These are phyloP conservation scores for Saccharomyces hybrid DNA, from an alignment of 1,139 yeast species.

Conservation along the genomic window DNA sequence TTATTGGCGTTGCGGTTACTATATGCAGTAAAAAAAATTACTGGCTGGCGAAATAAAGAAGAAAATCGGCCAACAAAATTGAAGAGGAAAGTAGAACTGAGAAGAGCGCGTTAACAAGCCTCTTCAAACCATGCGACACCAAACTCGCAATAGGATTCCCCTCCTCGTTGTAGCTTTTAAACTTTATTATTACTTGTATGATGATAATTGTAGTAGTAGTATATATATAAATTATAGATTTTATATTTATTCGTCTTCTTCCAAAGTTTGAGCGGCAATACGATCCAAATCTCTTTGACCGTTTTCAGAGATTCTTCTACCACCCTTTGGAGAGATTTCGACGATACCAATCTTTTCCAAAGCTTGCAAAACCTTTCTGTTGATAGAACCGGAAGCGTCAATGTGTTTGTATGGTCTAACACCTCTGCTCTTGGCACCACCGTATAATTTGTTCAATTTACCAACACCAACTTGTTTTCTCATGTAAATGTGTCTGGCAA, in stretches of 20 bases:
- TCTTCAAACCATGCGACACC: not conserved
- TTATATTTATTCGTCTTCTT: constrained; percentile 62
- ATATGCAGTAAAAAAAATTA: not conserved
- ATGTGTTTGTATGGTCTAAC: constrained; percentile 97
- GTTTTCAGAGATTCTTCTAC: constrained; percentile 98
- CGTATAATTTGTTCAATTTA: constrained; percentile 96
- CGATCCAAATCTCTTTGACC: constrained; percentile 99
- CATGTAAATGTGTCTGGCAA: constrained; percentile 99
- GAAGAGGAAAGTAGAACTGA: not conserved
- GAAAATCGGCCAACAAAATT: not conserved
- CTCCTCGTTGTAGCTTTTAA: not conserved
- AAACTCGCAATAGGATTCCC: not conserved
- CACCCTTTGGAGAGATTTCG: constrained; percentile 96
- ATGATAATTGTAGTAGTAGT: not conserved
- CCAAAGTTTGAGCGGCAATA: constrained; percentile 98
- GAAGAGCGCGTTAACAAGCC: not conserved
- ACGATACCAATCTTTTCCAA: constrained; percentile 96
- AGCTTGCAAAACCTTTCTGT: constrained; percentile 97
- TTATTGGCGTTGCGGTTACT: not conserved
- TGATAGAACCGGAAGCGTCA: constrained; percentile 97
- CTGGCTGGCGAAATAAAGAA: not conserved
- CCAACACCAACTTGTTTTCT: constrained; percentile 99
- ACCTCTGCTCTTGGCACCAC: constrained; percentile 99
- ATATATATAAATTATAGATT: not conserved
- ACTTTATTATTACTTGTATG: not conserved